Evolutionary conservation across 495 filamentous ascomycete genomes (phyloP).

Genomic region (Schizothecium vesticola): DNA sequence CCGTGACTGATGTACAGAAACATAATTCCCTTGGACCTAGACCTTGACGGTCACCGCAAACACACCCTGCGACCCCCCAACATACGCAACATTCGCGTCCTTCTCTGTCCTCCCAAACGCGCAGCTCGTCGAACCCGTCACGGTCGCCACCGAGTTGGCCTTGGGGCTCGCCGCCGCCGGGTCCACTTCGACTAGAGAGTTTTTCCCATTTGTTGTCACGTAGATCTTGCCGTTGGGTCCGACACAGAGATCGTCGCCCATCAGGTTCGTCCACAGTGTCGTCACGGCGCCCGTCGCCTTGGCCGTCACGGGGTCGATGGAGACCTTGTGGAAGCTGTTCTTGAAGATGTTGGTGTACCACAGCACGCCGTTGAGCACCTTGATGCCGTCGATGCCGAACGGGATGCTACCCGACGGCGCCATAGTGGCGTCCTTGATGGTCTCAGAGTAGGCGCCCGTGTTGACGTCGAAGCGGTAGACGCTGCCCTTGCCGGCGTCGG

Average conservation of each 20-base stretch:
- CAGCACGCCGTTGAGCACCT: conserved; percentile 29
- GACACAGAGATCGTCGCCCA: conserved; percentile 40
- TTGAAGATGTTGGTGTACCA: conserved; percentile 45
- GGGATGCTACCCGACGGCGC: conserved; percentile 31
- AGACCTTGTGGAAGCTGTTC: conserved; percentile 38
- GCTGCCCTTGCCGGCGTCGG: conserved; percentile 35
- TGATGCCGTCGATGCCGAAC: conserved; percentile 35
- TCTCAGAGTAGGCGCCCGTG: conserved; percentile 32
- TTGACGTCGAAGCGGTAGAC: conserved; percentile 38
- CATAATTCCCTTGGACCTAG: background rate
- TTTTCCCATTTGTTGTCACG: conserved; percentile 34
- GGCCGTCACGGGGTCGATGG: conserved; percentile 34
- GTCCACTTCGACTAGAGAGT: conserved; percentile 37
- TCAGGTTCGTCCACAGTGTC: conserved; percentile 37
- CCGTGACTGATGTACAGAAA: background rate
- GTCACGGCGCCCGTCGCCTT: conserved; percentile 29
- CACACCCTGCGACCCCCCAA: conserved; percentile 28
- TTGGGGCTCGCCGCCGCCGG: conserved; percentile 25
- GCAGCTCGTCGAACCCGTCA: conserved; percentile 32
- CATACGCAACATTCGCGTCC: conserved; percentile 37
- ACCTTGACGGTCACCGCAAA: conserved; percentile 28
- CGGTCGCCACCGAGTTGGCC: conserved; percentile 25
- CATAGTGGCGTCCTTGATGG: conserved; percentile 37
- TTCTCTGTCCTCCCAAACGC: conserved; percentile 35
- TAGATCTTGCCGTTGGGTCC: conserved; percentile 38